Base-by-base conservation (phyloP, 371 early-diverging fungal species). In the Mucor plumbeus region DNA sequence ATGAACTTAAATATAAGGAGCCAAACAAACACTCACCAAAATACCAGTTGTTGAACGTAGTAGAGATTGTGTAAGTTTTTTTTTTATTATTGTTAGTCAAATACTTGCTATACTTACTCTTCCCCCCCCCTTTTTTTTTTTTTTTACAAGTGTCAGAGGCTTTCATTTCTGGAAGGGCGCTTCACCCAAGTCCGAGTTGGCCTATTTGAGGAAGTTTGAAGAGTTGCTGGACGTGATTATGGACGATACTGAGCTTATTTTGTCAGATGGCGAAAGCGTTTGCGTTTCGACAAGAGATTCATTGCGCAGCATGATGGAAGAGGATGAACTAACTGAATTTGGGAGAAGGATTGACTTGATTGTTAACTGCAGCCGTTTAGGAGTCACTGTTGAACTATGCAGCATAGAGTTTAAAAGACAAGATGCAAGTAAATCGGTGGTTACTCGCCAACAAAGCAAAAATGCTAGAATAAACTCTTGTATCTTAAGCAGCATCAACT, bases 351-450 rank as follows among this genome's bases (percentile, higher is more conserved):
- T 53, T 40, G 66, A 59, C 50, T 53, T 65, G 34, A 4, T 66
- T 14, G 54, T 66, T 7, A 66, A 40, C 41, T 66, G 60, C 34
- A 50, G 53, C 53, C 60, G 59, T 31, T 41, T 53, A 33, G 60
- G 33, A 33, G 40, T 26, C 31, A 66, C 54, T 33, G 66, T 59
- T 40, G 66, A 66, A 59, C 53, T 66, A 54, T 66, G 66, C n/a
- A 59, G 59, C 66, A 66, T 66, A 19, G 60, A 66, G 17, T 66
- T 66, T 53, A 66, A 66, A 66, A 66, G 33, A 53, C 40, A 66
- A 41, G 66, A 66, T 66, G 41, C 59, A 60, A 66, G 54, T n/a
- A 59, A 21, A 7, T 59, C 60, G 34, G 59, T 40, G 50, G 39
- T 54, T n/a, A 66, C n/a, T 38, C 54, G 59, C 50, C 60, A 66